phyloP scores from a whole-genome alignment of 306 rosid genomes.

The Coriaria nepalensis region DNA sequence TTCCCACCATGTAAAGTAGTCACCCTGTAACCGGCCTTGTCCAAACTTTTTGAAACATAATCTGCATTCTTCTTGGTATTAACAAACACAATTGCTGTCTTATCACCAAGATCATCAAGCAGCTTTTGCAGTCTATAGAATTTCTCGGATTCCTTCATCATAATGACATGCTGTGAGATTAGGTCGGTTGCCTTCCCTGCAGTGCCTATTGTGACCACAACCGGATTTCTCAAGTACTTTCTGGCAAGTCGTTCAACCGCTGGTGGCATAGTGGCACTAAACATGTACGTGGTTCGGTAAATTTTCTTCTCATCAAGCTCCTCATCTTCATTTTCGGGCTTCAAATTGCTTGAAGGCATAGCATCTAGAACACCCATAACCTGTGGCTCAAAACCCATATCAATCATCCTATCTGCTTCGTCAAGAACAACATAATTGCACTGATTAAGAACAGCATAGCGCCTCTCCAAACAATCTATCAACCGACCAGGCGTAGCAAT shows the following conservation, averaged over 20 bases:
- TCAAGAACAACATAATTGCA: constrained; percentile 93
- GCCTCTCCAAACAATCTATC: constrained; percentile 78
- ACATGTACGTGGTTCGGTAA: constrained; percentile 85
- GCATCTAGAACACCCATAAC: constrained; percentile 87
- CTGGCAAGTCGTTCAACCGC: constrained; percentile 83
- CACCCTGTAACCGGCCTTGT: constrained; percentile 52
- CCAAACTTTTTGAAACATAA: constrained; percentile 35
- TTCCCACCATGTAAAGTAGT: constrained; percentile 87
- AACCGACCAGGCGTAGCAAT: constrained; percentile 91
- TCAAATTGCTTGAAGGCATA: constrained; percentile 88
- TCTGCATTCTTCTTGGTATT: constrained; percentile 46
- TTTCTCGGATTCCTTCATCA: constrained; percentile 43
- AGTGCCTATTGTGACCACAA: constrained; percentile 79
- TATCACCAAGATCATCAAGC: constrained; percentile 43
- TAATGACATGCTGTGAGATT: constrained; percentile 64
- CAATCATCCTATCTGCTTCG: constrained; percentile 95
- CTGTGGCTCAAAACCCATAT: constrained; percentile 91
- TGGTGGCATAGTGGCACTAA: constrained; percentile 90
- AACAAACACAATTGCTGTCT: constrained; percentile 45
- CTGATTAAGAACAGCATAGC: constrained; percentile 77
- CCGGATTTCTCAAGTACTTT: constrained; percentile 79
- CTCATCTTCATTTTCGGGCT: constrained; percentile 83
- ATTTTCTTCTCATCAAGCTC: constrained; percentile 83
- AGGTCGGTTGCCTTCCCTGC: constrained; percentile 81
- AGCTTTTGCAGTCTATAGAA: constrained; percentile 24